Base-by-base conservation (phyloP, 192 early-diverging fungal species). In the Entophlyctis helioformis region DNA sequence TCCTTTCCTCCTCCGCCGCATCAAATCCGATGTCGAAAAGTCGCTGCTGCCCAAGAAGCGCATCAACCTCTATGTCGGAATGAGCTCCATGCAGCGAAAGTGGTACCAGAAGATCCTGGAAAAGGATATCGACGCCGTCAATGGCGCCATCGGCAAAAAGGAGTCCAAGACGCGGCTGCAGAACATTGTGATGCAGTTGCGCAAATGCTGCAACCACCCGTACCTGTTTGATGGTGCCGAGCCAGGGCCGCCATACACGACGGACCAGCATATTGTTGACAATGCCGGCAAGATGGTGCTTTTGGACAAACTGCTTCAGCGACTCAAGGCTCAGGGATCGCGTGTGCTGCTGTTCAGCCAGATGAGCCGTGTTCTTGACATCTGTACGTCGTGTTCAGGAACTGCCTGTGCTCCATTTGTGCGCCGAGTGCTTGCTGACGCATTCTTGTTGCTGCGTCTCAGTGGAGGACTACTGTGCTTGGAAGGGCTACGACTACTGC, bases 291-390 rank as follows among this genome's bases (percentile, higher is more conserved):
- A 98, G 64, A 86, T 98, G 86, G 75, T 76, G 3, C 77, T 95
- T 0, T 53, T 98, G 54, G 95, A 98, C 63, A 87, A 86, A 57
- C 77, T 96, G 10, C 67, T 98, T 27, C 60, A 67, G 34, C 72
- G 78, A 29, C 58, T 85, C 32, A 85, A 86, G 52, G 84, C 78
- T 21, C 76, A 86, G 49, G 95, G 95, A 1, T 98, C 95, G 19
- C 86, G 95, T 20, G 89, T 96, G 0, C 59, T 98, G 40, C 68
- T 98, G 2, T 98, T 98, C 61, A 87, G 84, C 65, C 95, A 98
- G 67, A 98, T 98, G 96, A 92, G 86, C 62, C 82, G 93, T 43
- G 80, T 98, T 60, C 68, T 98, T 35, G 96, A 98, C 59, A 96
- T 98, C 53, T 60, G 60, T 63, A 34, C 7, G 56, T 59, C 0